Base-by-base conservation (phyloP, 1,284 basidiomycete species). In the Malassezia obtusa region DNA sequence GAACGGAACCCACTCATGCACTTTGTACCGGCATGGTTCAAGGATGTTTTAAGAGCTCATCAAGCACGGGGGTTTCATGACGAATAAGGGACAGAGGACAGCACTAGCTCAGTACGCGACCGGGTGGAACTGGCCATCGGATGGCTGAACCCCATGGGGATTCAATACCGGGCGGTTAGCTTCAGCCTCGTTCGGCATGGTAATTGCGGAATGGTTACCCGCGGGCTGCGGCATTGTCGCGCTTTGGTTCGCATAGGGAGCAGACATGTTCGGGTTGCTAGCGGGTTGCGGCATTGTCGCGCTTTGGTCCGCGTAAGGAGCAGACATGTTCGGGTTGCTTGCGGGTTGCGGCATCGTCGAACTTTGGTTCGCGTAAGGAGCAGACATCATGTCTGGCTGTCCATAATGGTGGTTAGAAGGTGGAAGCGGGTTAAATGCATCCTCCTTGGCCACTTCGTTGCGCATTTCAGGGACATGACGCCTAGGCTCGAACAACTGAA, bases 401-500 rank as follows among this genome's bases (percentile, higher is more conserved):
- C n/a, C 33, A 15, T 30, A 15, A 5, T 19, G 33, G 33, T 38
- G 37, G 12, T 4, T 11, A 17, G 15, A 15, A 19, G 10, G 24
- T 12, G 39, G 2, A 25, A 25, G 25, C 5, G 2, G 11, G 39
- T 41, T n/a, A 2, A 7, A 2, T 3, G 24, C 10, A 3, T 26
- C 15, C 17, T 33, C 12, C n/a, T 19, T 26, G 14, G n/a, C 19
- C 22, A 49, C 24, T 8, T 49, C 46, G 8, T n/a, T 35, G 31
- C 52, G 52, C 32, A 35, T 36, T 12, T 32, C 30, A 7, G 46
- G 45, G 4, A 54, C 28, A 19, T 54, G 51, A 2, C 52, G 44
- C 12, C 32, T 31, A 10, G 35, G 52, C 30, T 54, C 52, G 24
- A 49, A 54, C 19, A 54, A 25, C 3, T 33, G 38, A 28, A 54